Conservation (phyloP, 2,329 filamentous ascomycete genomes). For the Capronia americana region DNA sequence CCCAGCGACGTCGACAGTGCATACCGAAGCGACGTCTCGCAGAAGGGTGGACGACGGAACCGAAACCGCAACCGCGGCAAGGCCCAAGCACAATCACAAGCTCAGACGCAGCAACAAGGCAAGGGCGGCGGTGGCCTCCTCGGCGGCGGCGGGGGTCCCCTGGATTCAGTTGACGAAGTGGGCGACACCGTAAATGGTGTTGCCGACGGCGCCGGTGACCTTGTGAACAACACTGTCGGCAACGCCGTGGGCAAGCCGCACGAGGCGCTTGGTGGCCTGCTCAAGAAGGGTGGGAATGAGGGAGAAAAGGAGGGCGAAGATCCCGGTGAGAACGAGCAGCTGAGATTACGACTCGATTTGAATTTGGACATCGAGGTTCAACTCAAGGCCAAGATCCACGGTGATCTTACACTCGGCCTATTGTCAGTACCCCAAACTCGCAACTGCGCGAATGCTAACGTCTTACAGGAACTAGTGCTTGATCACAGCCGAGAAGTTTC, state of each 20-base stretch:
- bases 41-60: conserved; percentile 60
- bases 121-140: conserved; percentile 50
- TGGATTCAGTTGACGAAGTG: conserved; percentile 64
- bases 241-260: conserved; percentile 49
- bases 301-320: conserved; percentile 45
- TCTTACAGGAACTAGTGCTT: conserved; percentile 37
- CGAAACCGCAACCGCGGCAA: conserved; percentile 54
- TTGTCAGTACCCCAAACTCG: conserved; percentile 46
- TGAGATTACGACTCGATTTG: conserved; percentile 64
- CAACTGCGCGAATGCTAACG: conserved; percentile 32
- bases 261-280: conserved; percentile 49
- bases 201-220: conserved; percentile 53
- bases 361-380: conserved; percentile 69
- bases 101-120: conserved; percentile 53
- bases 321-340: conserved; percentile 43
- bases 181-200: conserved; percentile 58
- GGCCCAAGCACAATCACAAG: conserved; percentile 49
- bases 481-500: conserved; percentile 13
- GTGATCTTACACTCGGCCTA: conserved; percentile 64
- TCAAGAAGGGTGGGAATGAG: conserved; percentile 41
- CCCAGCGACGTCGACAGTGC: conserved; percentile 60
- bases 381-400: conserved; percentile 69
- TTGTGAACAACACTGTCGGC: conserved; percentile 63
- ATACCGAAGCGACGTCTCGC: conserved; percentile 59
- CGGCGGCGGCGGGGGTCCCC: conserved; percentile 49